Percentiles rank a stretch among this genome's conserved stretches.
These are phyloP conservation scores for Talinum fruticosum DNA, from an alignment of 148 eudicot genomes.

Conservation along the genomic window DNA sequence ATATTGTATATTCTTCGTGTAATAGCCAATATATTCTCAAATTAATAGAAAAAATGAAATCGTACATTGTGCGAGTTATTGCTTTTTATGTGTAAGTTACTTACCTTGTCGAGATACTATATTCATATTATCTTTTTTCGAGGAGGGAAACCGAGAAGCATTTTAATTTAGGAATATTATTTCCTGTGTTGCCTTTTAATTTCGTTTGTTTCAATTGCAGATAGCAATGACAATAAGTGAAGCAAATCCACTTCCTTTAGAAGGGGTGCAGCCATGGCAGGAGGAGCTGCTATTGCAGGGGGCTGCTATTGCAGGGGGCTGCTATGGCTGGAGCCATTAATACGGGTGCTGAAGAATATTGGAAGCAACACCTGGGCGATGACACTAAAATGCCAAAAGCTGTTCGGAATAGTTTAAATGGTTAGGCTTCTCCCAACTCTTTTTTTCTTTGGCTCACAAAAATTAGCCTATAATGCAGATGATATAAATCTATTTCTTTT, in stretches of 20 bases:
- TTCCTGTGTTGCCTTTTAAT: not conserved
- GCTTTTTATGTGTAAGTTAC: conserved; percentile 10
- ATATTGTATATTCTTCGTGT: not conserved
- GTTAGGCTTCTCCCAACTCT: not conserved
- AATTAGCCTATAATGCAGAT: no score
- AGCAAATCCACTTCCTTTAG: not conserved
- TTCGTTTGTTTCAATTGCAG: not conserved
- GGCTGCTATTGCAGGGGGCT: not conserved
- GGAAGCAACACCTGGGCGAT: conserved; percentile 15
- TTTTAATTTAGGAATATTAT: not conserved
- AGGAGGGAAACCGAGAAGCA: not conserved
- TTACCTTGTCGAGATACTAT: no score
- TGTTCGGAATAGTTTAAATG: conserved; percentile 11
- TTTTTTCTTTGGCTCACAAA: not conserved
- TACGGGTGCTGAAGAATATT: conserved; percentile 19
- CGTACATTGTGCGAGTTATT: not conserved
- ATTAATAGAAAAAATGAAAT: not conserved
- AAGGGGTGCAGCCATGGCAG: not conserved
- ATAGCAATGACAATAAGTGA: conserved; percentile 6
- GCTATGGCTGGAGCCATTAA: not conserved
- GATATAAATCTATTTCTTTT: no score
- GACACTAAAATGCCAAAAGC: conserved; percentile 25
- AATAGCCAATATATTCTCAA: not conserved
- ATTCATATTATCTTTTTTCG: not conserved
- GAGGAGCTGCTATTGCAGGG: not conserved